A percentile compares a stretch with the other conserved stretches of the same genome.
Evolutionary conservation across 2,329 filamentous ascomycete genomes (phyloP).

Genomic region (Fusarium sp.): DNA sequence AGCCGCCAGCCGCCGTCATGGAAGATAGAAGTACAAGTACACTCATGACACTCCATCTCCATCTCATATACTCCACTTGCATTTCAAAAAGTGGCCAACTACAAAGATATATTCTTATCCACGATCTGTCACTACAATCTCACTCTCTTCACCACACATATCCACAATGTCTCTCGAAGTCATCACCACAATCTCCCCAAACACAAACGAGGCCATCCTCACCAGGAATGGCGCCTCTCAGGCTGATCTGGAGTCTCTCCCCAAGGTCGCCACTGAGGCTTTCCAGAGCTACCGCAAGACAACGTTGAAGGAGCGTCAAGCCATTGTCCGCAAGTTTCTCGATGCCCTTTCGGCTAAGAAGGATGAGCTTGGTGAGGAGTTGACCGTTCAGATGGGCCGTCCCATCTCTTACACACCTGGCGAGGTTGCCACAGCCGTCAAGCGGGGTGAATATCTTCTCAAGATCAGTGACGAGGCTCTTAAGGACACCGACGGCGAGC

Average conservation of each 20-base stretch:
- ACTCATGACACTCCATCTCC: constrained; percentile 16
- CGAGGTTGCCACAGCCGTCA: constrained; percentile 87
- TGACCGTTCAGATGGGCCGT: constrained; percentile 95
- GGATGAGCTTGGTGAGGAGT: constrained; percentile 83
- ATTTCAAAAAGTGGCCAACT: constrained; percentile 28
- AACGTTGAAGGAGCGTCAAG: constrained; percentile 77
- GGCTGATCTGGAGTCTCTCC: constrained; percentile 77
- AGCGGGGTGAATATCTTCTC: constrained; percentile 85
- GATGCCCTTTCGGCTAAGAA: constrained; percentile 75
- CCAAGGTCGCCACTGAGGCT: constrained; percentile 76
- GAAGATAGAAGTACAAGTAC: not conserved
- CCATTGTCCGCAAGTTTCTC: constrained; percentile 83
- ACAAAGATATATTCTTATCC: constrained; percentile 23
- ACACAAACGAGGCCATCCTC: constrained; percentile 85
- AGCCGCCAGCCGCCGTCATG: constrained; percentile 37
- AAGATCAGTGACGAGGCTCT: constrained; percentile 84
- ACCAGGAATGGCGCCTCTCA: constrained; percentile 80
- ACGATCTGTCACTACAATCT: constrained; percentile 3
- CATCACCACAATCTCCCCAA: constrained; percentile 86
- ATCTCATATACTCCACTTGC: constrained; percentile 39
- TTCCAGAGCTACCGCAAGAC: constrained; percentile 84
- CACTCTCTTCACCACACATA: not conserved
- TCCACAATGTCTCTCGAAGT: constrained; percentile 70
- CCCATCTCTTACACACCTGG: constrained; percentile 88
- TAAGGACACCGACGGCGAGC: constrained; percentile 82